These are phyloP conservation scores for Skeletonema costatum DNA, from an alignment of 108 stramenopile species.

Conservation along the genomic window DNA sequence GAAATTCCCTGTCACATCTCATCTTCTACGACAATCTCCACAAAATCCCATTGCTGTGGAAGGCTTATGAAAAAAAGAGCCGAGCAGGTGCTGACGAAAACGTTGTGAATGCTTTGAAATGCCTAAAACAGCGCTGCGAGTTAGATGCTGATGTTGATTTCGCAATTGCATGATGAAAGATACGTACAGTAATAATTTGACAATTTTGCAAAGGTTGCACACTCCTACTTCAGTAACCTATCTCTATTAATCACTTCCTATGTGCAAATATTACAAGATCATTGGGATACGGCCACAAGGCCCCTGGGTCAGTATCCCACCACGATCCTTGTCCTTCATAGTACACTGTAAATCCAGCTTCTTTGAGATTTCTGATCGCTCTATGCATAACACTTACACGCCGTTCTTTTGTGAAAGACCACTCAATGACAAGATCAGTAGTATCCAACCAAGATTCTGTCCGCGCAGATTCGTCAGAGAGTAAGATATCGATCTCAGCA, in stretches of 20 bases:
- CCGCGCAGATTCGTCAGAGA: constrained; percentile 33
- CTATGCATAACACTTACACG: constrained; percentile 49
- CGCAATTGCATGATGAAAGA: neutral
- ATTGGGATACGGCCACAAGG: constrained; percentile 58
- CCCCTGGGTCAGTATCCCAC: constrained; percentile 56
- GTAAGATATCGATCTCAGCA: constrained; percentile 58
- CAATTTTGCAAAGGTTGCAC: too few relatives aligned
- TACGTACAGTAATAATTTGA: neutral
- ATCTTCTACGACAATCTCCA: too few relatives aligned
- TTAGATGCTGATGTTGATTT: neutral
- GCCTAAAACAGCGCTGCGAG: constrained; percentile 24
- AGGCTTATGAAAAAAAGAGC: constrained; percentile 44
- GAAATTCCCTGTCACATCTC: too few relatives aligned
- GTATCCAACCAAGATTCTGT: constrained; percentile 48
- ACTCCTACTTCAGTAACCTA: neutral
- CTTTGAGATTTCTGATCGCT: constrained; percentile 40
- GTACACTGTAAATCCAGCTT: constrained; percentile 50
- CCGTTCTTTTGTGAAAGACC: constrained; percentile 66
- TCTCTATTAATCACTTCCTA: constrained; percentile 1
- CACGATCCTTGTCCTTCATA: constrained; percentile 57
- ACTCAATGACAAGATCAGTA: constrained; percentile 57
- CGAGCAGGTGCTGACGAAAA: neutral
- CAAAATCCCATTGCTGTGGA: too few relatives aligned
- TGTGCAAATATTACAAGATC: constrained; percentile 57
- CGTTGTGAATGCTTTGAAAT: constrained; percentile 17